Conservation (phyloP, 768 basidiomycete species). For the Xerocomellus chrysenteron region DNA sequence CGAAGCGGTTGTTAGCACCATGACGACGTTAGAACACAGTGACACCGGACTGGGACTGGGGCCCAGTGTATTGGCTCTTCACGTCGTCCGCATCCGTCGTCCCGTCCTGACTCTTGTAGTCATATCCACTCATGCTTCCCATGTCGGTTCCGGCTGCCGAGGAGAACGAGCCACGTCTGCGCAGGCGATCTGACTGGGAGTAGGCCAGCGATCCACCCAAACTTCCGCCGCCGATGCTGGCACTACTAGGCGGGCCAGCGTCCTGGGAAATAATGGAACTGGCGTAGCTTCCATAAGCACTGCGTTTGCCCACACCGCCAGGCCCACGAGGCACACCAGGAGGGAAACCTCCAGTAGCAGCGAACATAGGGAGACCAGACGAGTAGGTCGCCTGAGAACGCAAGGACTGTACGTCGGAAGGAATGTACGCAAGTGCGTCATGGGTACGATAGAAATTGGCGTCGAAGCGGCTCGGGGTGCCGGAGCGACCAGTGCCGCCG, state of each 20-base stretch:
- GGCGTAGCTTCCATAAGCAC: slow-evolving; percentile 77
- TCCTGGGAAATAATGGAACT: slow-evolving; percentile 95
- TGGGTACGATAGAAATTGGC: slow-evolving; percentile 94
- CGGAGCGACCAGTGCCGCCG: slow-evolving; percentile 56
- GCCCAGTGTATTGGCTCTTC: slow-evolving; percentile 85
- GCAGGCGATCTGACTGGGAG: slow-evolving; percentile 88
- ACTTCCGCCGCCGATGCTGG: slow-evolving; percentile 58
- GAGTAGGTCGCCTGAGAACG: slow-evolving; percentile 97
- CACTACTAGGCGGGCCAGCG: slow-evolving; percentile 57
- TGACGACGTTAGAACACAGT: slow-evolving; percentile 66
- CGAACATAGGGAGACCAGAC: slow-evolving; percentile 86
- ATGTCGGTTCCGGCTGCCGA: slow-evolving; percentile 74
- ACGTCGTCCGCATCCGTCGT: slow-evolving; percentile 78
- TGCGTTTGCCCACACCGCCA: slow-evolving; percentile 66
- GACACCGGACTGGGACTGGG: slow-evolving; percentile 81
- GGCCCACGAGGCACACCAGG: slow-evolving; percentile 60
- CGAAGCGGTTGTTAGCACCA: slow-evolving; percentile 2
- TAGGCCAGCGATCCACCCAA: slow-evolving; percentile 64
- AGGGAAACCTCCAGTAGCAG: slow-evolving; percentile 66
- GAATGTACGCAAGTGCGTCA: slow-evolving; percentile 91
- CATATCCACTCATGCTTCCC: slow-evolving; percentile 71
- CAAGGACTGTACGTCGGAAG: slow-evolving; percentile 92
- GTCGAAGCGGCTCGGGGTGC: slow-evolving; percentile 94
- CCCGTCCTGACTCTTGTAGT: slow-evolving; percentile 92
- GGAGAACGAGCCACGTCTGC: slow-evolving; percentile 73